Percentiles rank a stretch among this genome's conserved stretches.
Evolutionary conservation across 176 grass and related monocot species (phyloP).

Genomic region (Poa annua): DNA sequence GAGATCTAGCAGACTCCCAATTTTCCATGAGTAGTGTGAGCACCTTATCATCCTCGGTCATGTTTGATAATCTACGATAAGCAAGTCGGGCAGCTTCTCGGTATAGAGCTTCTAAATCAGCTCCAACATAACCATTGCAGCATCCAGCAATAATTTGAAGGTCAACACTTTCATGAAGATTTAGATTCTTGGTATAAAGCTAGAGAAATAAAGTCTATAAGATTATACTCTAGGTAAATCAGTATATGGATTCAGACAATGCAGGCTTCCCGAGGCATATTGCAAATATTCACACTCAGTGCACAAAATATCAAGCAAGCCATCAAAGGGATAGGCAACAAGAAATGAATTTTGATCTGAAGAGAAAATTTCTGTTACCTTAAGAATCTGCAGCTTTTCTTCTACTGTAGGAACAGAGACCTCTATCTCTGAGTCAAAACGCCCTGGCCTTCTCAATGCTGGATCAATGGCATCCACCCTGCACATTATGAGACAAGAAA

Average conservation of each 20-base stretch:
- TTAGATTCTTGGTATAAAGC: slow-evolving; percentile 74
- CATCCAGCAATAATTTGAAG: slow-evolving; percentile 71
- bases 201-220: slow-evolving; percentile 47
- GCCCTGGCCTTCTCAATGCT: slow-evolving; percentile 83
- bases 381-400: slow-evolving; percentile 82
- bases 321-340: neutral
- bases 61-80: slow-evolving; percentile 56
- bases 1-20: slow-evolving; percentile 71
- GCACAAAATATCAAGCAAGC: neutral
- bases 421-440: slow-evolving; percentile 91
- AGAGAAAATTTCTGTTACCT: slow-evolving; percentile 47
- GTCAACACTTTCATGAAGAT: slow-evolving; percentile 72
- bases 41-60: slow-evolving; percentile 24
- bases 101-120: slow-evolving; percentile 82
- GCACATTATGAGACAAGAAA: neutral
- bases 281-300: neutral
- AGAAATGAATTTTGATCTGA: neutral
- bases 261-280: neutral
- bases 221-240: neutral
- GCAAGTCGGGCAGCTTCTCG: slow-evolving; percentile 73
- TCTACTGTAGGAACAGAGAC: slow-evolving; percentile 74
- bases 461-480: slow-evolving; percentile 92
- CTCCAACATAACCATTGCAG: slow-evolving; percentile 93
- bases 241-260: slow-evolving; percentile 1
- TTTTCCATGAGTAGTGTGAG: slow-evolving; percentile 67